These are phyloP conservation scores for Echium plantagineum DNA, from an alignment of 257 asterid genomes.

Conservation along the genomic window DNA sequence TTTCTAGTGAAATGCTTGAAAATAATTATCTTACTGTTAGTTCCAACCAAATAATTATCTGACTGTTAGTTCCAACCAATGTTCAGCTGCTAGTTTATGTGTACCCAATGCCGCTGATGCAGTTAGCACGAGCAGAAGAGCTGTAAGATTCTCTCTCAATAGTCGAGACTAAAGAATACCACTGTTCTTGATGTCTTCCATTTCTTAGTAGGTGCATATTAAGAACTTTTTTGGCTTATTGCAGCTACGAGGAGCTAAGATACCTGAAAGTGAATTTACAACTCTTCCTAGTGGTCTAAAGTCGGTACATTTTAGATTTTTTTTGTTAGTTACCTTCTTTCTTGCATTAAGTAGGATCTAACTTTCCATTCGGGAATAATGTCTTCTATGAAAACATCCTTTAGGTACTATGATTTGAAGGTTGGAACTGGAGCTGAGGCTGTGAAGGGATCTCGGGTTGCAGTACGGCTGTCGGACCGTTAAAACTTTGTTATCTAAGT, in stretches of 20 bases:
- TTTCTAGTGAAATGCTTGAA: not conserved
- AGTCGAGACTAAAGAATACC: not conserved
- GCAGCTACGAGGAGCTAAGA: conserved; percentile 88
- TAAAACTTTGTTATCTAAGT: conserved; percentile 35
- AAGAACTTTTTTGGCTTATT: conserved; percentile 18
- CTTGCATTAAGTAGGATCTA: not conserved
- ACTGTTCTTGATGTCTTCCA: not conserved
- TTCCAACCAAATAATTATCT: conserved; percentile 13
- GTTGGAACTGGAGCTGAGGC: conserved; percentile 78
- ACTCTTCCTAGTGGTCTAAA: conserved; percentile 84
- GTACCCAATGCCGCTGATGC: conserved; percentile 61
- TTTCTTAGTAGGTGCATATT: conserved; percentile 8
- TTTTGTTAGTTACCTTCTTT: not conserved
- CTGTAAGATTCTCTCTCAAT: conserved; percentile 40
- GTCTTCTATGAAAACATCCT: conserved; percentile 13
- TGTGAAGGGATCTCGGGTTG: conserved; percentile 98
- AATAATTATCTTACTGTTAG: conserved; percentile 14
- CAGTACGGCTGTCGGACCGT: conserved; percentile 81
- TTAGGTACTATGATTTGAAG: conserved; percentile 87
- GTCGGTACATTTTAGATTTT: conserved; percentile 33
- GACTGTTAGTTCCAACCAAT: conserved; percentile 17
- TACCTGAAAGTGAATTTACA: conserved; percentile 78
- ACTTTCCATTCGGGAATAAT: conserved; percentile 3
- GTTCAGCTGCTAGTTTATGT: conserved; percentile 57
- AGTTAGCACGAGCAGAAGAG: conserved; percentile 90